phyloP scores from a whole-genome alignment of 2,329 filamentous ascomycete genomes.

The Aspergillus carbonarius region DNA sequence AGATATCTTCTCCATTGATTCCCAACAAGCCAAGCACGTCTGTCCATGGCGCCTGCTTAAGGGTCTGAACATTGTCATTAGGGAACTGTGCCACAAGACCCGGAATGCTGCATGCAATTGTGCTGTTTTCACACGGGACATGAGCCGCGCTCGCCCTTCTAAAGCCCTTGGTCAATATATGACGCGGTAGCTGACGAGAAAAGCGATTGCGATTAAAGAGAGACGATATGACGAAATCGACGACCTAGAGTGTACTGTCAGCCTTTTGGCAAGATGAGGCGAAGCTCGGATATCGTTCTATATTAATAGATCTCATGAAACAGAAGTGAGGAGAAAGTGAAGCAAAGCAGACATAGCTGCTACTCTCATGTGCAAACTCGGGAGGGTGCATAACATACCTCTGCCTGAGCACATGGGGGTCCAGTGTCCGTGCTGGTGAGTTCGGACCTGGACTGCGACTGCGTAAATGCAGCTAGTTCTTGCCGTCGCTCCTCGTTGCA shows the following conservation, averaged over 20 bases:
- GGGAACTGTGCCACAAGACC: slow-evolving; percentile 64
- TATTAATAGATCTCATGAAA: neutral
- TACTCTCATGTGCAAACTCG: neutral
- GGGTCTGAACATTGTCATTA: slow-evolving; percentile 67
- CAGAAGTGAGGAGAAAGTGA: neutral
- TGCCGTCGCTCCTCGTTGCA: slow-evolving; percentile 47
- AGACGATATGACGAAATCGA: slow-evolving; percentile 75
- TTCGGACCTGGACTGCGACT: slow-evolving; percentile 52
- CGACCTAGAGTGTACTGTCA: slow-evolving; percentile 53
- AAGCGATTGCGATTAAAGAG: slow-evolving; percentile 64
- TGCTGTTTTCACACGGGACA: slow-evolving; percentile 18
- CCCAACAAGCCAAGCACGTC: slow-evolving; percentile 73
- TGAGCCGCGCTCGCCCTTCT: slow-evolving; percentile 47
- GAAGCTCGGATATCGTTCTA: neutral
- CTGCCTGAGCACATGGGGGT: slow-evolving; percentile 58
- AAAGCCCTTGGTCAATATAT: slow-evolving; percentile 83
- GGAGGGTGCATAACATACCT: slow-evolving; percentile 48
- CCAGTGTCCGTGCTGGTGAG: slow-evolving; percentile 36
- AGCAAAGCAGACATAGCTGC: neutral
- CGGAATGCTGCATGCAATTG: slow-evolving; percentile 55
- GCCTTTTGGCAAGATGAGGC: neutral
- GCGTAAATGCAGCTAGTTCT: slow-evolving; percentile 62
- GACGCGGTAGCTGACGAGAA: slow-evolving; percentile 57
- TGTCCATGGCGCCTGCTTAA: slow-evolving; percentile 74
- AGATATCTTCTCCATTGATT: slow-evolving; percentile 69